Evolutionary conservation across 345 rosid genomes (phyloP).

Genomic region (Gossypium ekmanianum): DNA sequence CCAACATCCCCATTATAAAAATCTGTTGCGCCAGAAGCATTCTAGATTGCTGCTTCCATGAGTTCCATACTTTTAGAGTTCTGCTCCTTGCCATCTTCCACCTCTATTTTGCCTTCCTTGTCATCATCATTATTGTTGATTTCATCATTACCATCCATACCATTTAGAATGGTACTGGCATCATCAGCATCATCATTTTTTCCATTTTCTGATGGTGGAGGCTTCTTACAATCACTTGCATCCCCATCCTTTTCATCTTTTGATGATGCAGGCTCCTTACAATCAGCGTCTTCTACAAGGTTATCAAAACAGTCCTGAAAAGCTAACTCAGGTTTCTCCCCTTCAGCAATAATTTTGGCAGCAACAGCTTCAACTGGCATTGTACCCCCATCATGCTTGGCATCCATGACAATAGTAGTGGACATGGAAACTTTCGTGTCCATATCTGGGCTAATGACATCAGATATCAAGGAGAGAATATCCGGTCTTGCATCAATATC

Average conservation of each 20-base stretch:
- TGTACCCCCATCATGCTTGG: slow-evolving; percentile 26
- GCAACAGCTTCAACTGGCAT: slow-evolving; percentile 20
- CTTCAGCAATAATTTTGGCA: slow-evolving; percentile 28
- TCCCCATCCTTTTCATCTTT: slow-evolving; percentile 34
- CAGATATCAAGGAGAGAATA: slow-evolving; percentile 50
- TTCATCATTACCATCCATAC: slow-evolving; percentile 28
- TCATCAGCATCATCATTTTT: slow-evolving; percentile 25
- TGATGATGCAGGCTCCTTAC: slow-evolving; percentile 24
- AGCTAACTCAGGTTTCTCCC: slow-evolving; percentile 34
- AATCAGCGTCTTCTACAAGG: slow-evolving; percentile 30
- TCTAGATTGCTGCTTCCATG: slow-evolving; percentile 43
- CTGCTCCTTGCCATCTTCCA: slow-evolving; percentile 31
- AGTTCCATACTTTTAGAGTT: slow-evolving; percentile 32
- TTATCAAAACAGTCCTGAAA: slow-evolving; percentile 23
- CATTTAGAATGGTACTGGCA: slow-evolving; percentile 25
- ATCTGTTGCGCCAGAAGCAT: slow-evolving; percentile 18
- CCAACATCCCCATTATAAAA: slow-evolving; percentile 27
- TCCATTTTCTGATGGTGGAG: slow-evolving; percentile 26
- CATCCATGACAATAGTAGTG: slow-evolving; percentile 39
- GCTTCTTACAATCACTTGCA: slow-evolving; percentile 28
- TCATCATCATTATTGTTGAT: slow-evolving; percentile 22
- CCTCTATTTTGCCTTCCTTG: slow-evolving; percentile 33
- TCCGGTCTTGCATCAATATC: slow-evolving; percentile 58
- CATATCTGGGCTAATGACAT: slow-evolving; percentile 32
- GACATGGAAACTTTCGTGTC: slow-evolving; percentile 49